Percentiles rank a stretch among this genome's conserved stretches.
These are phyloP conservation scores for Kodamaea alishanica DNA, from an alignment of 1,139 yeast species.

Conservation along the genomic window DNA sequence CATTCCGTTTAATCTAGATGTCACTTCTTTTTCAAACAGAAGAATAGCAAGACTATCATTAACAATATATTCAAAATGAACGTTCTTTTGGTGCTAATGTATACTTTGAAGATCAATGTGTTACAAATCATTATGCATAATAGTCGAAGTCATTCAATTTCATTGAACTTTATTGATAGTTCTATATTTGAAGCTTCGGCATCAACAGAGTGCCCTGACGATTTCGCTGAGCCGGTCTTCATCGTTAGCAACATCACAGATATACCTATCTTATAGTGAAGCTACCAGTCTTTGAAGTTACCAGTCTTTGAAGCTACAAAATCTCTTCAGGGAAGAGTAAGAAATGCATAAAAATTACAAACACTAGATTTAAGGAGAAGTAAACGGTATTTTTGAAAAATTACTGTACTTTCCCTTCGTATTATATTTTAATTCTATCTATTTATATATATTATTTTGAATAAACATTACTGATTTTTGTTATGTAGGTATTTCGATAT, in stretches of 20 bases:
- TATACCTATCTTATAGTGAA: constrained; percentile 19
- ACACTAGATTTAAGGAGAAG: background rate
- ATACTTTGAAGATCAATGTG: constrained; percentile 37
- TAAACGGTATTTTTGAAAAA: background rate
- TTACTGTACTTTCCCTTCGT: background rate
- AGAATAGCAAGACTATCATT: too few relatives aligned
- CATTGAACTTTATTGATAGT: constrained; percentile 34
- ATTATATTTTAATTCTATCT: background rate
- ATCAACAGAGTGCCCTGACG: constrained; percentile 24
- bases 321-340: background rate
- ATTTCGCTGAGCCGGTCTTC: constrained; percentile 17
- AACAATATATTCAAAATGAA: constrained; percentile 23
- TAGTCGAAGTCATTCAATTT: constrained; percentile 33
- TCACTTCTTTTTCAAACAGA: too few relatives aligned
- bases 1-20: too few relatives aligned
- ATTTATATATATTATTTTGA: background rate
- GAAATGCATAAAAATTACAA: background rate
- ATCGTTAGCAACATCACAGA: constrained; percentile 29
- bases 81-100: constrained; percentile 30
- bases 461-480: background rate
- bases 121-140: constrained; percentile 35
- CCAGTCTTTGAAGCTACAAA: background rate
- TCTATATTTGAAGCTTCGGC: constrained; percentile 33
- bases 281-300: too few relatives aligned
- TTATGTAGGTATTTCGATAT: background rate